These are phyloP conservation scores for Mortierella sp. DNA, from an alignment of 371 early-diverging fungal species.

Conservation along the genomic window DNA sequence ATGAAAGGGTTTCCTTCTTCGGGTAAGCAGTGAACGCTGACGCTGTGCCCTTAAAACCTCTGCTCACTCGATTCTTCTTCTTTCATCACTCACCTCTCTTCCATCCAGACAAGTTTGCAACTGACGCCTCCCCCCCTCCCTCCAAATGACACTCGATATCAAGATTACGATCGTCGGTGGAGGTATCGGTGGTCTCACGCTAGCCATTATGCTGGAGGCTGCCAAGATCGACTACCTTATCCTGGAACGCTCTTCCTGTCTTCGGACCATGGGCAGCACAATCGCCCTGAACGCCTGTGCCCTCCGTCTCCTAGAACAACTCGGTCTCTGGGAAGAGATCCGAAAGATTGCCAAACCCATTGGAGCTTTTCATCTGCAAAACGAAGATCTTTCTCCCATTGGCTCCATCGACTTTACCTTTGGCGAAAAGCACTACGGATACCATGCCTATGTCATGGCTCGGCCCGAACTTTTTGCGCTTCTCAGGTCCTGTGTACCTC, in stretches of 20 bases:
- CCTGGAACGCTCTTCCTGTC: slow-evolving; percentile 33
- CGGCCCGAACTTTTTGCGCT: slow-evolving; percentile 40
- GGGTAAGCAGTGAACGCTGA: no score
- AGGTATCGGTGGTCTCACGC: slow-evolving; percentile 40
- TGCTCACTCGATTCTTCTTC: not conserved
- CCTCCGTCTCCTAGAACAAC: slow-evolving; percentile 44
- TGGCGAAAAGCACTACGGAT: slow-evolving; percentile 43
- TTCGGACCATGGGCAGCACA: slow-evolving; percentile 31
- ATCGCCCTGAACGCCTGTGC: slow-evolving; percentile 43
- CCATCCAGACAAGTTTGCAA: not conserved
- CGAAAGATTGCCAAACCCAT: slow-evolving; percentile 40
- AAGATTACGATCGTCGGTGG: slow-evolving; percentile 32
- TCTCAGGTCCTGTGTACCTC: slow-evolving; percentile 28
- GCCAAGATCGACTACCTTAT: slow-evolving; percentile 33
- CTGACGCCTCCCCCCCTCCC: not conserved
- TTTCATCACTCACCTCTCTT: not conserved
- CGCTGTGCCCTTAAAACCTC: not conserved
- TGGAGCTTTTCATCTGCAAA: slow-evolving; percentile 30
- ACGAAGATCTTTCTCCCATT: slow-evolving; percentile 29
- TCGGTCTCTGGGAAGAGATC: slow-evolving; percentile 32
- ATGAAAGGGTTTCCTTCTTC: no score
- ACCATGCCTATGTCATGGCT: slow-evolving; percentile 37
- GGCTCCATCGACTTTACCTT: slow-evolving; percentile 40
- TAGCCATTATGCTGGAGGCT: slow-evolving; percentile 43
- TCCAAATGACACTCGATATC: slow-evolving; percentile 9